Evolutionary conservation across 176 grass and related monocot genomes (phyloP), one percentile per base, ranked within the genome.

Genomic region (Juncus inflexus): DNA sequence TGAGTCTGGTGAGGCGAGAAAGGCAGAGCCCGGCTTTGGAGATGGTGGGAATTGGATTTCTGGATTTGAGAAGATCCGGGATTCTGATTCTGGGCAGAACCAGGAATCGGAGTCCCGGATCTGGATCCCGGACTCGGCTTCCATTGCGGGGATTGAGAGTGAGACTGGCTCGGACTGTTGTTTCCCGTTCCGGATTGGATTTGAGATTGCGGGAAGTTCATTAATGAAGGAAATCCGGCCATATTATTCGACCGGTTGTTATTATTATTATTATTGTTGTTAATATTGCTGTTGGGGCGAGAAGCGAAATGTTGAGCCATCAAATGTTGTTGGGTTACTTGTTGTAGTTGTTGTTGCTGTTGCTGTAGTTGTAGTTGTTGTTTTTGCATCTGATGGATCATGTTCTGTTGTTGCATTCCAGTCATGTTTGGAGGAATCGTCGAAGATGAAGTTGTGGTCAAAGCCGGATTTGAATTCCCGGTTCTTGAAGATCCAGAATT

Each of bases 211-310:
- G 68, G 54, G 52, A 71, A 71, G 12, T 5, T 58, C 68, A 71
- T 71, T 55, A 87, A 55, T 35, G 77, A 69, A 60, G 72, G 49
- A 77, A 90, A 99, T 41, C 71, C 57, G 62, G 82, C 74, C 37
- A 79, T 72, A 54, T 71, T 73, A 54, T 73, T 84, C 53, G 75
- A 40, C 16, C 84, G 78, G 47, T 78, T 83, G 0, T 73, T 6
- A 35, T 53, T 63, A 35, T 16, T 74, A 9, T 80, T 6, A 56
- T 74, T 69, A 15, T 80, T 74, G 58, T 70, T 89, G 37, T 82
- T 77, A 38, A 79, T 82, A 37, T 84, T 84, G 52, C 82, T 74
- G 61, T 90, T 99, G 9, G 89, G 80, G 4, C 94, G 88, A 77
- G 80, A 81, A 35, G 72, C 35, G 65, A 82, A 79, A 52, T 87